These are phyloP conservation scores for Drosera spatulata DNA, from an alignment of 179 eudicot species.

Conservation along the genomic window DNA sequence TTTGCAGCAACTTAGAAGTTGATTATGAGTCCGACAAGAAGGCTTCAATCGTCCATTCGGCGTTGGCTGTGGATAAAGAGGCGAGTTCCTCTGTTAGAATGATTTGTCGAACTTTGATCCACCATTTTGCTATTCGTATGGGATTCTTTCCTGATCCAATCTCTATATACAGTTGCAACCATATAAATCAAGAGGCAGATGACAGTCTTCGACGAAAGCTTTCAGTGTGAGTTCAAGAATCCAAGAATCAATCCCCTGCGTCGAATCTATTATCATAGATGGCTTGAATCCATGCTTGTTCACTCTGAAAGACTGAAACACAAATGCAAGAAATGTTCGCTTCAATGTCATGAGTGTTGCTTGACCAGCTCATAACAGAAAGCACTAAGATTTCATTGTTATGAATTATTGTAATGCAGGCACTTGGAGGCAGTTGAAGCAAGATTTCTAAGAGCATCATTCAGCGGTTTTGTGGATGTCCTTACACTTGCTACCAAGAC, in stretches of 20 bases:
- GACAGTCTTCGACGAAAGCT: conserved; percentile 62
- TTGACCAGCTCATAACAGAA: too few relatives aligned
- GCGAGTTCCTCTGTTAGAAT: conserved; percentile 12
- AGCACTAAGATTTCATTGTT: not conserved
- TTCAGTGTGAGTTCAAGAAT: conserved; percentile 44
- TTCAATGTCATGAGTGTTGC: not conserved
- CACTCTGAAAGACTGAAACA: too few relatives aligned
- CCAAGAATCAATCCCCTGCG: not conserved
- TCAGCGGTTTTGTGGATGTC: conserved; percentile 66
- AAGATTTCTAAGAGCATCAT: conserved; percentile 90
- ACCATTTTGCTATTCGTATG: not conserved
- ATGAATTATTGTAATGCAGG: conserved; percentile 23
- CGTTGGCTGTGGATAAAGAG: conserved; percentile 84
- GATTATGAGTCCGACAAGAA: conserved; percentile 54
- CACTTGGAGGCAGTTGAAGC: conserved; percentile 91
- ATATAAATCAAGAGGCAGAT: conserved; percentile 81
- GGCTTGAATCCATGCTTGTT: too few relatives aligned
- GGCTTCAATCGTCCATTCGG: conserved; percentile 48
- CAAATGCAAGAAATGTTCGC: not conserved
- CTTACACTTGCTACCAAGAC: conserved; percentile 76
- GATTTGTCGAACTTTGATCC: too few relatives aligned
- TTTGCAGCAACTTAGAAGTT: conserved; percentile 73
- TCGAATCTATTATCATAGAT: not conserved
- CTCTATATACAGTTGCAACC: conserved; percentile 59
- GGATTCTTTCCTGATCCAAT: not conserved